These are phyloP conservation scores for Corymbia calophylla DNA, from an alignment of 441 rosid species.

Conservation along the genomic window DNA sequence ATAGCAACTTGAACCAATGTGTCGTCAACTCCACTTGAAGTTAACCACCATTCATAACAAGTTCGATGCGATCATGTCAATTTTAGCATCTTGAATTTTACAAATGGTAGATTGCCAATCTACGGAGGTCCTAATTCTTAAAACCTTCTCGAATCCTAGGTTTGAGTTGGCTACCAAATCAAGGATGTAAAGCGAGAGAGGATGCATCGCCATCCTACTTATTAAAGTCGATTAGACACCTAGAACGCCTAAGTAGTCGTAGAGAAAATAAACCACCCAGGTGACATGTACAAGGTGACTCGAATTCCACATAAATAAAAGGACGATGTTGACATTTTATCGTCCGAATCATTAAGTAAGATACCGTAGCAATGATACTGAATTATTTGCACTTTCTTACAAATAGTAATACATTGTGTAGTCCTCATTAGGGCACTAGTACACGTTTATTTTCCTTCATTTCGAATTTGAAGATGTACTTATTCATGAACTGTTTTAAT, in stretches of 20 bases:
- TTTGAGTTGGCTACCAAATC: neutral
- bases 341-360: neutral
- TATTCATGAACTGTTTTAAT: neutral
- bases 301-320: neutral
- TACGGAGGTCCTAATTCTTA: neutral
- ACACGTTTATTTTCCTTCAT: neutral
- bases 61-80: neutral
- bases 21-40: no score
- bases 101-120: rapidly evolving
- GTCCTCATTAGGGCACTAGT: neutral
- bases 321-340: neutral
- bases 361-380: neutral
- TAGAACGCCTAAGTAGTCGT: neutral
- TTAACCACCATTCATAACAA: neutral
- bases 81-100: neutral
- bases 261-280: neutral
- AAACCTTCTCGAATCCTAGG: neutral
- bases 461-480: neutral
- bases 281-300: neutral
- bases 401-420: rapidly evolving
- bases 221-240: neutral
- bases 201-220: neutral
- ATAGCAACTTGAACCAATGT: neutral
- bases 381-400: neutral
- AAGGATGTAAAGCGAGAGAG: neutral